Evolutionary conservation across 2,329 filamentous ascomycete species (phyloP), one percentile per base, ranked within the genome.

Genomic region (Harringtonia lauricola): DNA sequence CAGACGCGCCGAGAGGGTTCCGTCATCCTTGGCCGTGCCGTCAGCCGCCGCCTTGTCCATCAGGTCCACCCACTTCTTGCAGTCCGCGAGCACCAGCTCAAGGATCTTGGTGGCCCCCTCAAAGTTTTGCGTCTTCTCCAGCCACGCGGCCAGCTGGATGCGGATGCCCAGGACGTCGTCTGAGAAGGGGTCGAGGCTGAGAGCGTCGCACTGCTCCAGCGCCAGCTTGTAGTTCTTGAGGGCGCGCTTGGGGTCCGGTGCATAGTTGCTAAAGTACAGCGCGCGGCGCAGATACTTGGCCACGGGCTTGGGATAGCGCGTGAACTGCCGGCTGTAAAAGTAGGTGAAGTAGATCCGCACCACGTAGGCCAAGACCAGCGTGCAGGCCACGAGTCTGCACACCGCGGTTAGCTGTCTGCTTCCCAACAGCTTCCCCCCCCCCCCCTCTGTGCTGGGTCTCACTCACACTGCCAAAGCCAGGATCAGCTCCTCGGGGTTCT

Each of bases 161-260:
- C 88, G 86, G 42, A 96, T 80, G 9, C 92, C 92, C 52, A 95
- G 72, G 29, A 95, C 81, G 59, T 95, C 89, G 54, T 95, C 85
- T 4, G 85, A 89, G 59, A 89, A 94, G 0, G 86, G 86, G 57
- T 96, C 87, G 66, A 98, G 76, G 0, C 80, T 79, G 41, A 83
- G 57, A 55, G 86, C 79, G 40, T 79, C 67, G 45, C 87, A 87
- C 41, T 83, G 72, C 49, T 80, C 70, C 45, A 96, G 68, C 3
- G 89, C 88, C 51, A 83, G 74, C 54, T 81, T 81, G 60, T 95
- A 96, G 60, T 86, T 86, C 52, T 86, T 83, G 47, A 94, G 69
- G 1, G 90, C 89, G 43, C 83, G 72, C 46, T 83, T 74, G 3
- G 86, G 79, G 47, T 94, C 82, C 5, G 83, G 73, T 33, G 77